Base-by-base conservation (phyloP, 2,329 filamentous ascomycete genomes). In the Zelopaecilomyces penicillatus region DNA sequence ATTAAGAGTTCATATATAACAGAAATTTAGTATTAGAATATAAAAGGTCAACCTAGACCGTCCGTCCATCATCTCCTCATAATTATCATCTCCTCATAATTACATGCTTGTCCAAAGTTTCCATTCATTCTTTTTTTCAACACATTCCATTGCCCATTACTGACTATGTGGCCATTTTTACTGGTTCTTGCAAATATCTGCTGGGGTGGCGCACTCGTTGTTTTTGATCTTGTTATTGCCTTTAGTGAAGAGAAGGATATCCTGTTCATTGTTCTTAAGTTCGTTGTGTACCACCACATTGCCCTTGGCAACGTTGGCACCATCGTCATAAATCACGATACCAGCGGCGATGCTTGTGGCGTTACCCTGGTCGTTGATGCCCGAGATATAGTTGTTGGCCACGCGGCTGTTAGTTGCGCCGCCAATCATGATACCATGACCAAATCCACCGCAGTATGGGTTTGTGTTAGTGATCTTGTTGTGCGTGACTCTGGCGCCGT, bases 391-490 rank as follows among this genome's bases (percentile, higher is more conserved):
- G 34, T 36, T 36, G 10, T 36, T 12, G 34, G 34, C n/a, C n/a
- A 36, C 34, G n/a, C 26, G n/a, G 10, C 34, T 54, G 26, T 55
- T 52, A 10, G 53, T 54, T 3, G 60, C 52, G 5, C 62, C 62
- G 5, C 46, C 54, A 2, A 65, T 39, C 5, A 55, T 31, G 27
- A 65, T 57, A 0, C 61, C 63, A 0, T 41, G 49, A 5, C 43
- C 46, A 9, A 28, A 46, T 43, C 30, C 33, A 4, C 30, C 47
- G 6, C 52, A 58, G 0, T 4, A 4, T 2, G 45, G 35, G 26
- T 57, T 56, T 1, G 52, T 44, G 7, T 48, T 33, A 3, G 45
- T 48, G 42, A 67, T 37, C 4, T 56, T 42, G 47, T 67, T 66
- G 38, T 59, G 48, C 5, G 44, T 43, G 36, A 67, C 44, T 30